These are phyloP conservation scores for Taphrina betulina DNA, from an alignment of 1,139 yeast species.

Conservation along the genomic window DNA sequence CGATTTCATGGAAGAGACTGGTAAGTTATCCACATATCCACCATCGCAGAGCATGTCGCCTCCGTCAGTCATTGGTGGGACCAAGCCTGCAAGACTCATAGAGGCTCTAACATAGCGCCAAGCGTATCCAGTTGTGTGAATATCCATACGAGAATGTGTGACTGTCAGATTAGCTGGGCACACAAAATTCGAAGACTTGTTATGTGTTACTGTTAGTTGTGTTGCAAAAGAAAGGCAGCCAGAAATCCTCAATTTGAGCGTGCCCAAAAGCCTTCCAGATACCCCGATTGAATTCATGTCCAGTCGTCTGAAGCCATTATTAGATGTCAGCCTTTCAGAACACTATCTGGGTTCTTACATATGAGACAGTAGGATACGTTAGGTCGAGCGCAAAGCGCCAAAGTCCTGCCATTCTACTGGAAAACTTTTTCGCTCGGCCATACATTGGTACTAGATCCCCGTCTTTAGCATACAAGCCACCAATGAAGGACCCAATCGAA, in stretches of 20 bases:
- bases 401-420: constrained; percentile 73
- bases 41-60: constrained; percentile 95
- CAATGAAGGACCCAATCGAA: constrained; percentile 92
- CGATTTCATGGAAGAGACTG: constrained; percentile 82
- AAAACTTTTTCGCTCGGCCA: constrained; percentile 84
- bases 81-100: constrained; percentile 90
- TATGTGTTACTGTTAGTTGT: constrained; percentile 65
- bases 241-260: constrained; percentile 88
- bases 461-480: constrained; percentile 90
- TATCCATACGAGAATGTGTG: constrained; percentile 92
- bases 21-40: constrained; percentile 90
- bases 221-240: constrained; percentile 85
- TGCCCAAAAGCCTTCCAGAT: constrained; percentile 95
- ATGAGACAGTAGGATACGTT: constrained; percentile 90
- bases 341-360: constrained; percentile 41
- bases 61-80: constrained; percentile 81
- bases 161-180: constrained; percentile 41
- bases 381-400: constrained; percentile 83
- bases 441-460: constrained; percentile 87
- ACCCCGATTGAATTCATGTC: constrained; percentile 95
- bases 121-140: constrained; percentile 86
- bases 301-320: constrained; percentile 72
- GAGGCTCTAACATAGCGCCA: constrained; percentile 96
- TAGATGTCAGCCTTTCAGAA: too few relatives aligned
- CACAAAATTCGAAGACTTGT: neutral